These are phyloP conservation scores for Sarcomyxa edulis DNA, from an alignment of 768 basidiomycete genomes.

Conservation along the genomic window DNA sequence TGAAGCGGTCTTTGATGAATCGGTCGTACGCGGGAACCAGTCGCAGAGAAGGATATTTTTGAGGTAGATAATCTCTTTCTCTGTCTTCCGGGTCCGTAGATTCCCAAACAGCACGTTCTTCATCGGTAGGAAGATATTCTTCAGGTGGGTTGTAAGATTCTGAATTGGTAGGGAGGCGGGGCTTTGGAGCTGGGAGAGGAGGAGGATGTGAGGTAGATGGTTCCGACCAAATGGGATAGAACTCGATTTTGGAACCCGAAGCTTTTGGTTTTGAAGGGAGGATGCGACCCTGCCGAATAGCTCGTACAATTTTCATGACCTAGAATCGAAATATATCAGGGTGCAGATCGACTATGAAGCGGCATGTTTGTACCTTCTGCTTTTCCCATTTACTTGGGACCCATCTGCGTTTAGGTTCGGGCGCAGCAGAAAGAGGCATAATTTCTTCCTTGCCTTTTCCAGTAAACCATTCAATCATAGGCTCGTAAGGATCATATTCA, in stretches of 20 bases:
- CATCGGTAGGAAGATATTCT: constrained; percentile 86
- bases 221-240: constrained; percentile 89
- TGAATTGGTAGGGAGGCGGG: constrained; percentile 82
- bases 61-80: constrained; percentile 82
- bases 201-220: constrained; percentile 71
- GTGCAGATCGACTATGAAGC: constrained; percentile 1
- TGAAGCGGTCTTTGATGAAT: constrained; percentile 92
- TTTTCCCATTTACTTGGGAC: constrained; percentile 99
- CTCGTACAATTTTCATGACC: constrained; percentile 99
- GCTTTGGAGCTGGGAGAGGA: constrained; percentile 91
- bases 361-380: constrained; percentile 77
- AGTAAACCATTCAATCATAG: constrained; percentile 95
- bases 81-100: constrained; percentile 82
- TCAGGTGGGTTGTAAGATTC: constrained; percentile 99
- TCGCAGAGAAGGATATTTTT: constrained; percentile 80
- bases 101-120: constrained; percentile 82
- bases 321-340: constrained; percentile 25
- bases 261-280: constrained; percentile 83
- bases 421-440: constrained; percentile 88
- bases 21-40: constrained; percentile 88
- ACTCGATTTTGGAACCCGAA: constrained; percentile 53
- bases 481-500: constrained; percentile 87
- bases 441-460: constrained; percentile 91
- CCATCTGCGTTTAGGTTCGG: constrained; percentile 96
- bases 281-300: constrained; percentile 94